Conservation (phyloP, 495 filamentous ascomycete genomes). For the Tetracladium marchalianum region DNA sequence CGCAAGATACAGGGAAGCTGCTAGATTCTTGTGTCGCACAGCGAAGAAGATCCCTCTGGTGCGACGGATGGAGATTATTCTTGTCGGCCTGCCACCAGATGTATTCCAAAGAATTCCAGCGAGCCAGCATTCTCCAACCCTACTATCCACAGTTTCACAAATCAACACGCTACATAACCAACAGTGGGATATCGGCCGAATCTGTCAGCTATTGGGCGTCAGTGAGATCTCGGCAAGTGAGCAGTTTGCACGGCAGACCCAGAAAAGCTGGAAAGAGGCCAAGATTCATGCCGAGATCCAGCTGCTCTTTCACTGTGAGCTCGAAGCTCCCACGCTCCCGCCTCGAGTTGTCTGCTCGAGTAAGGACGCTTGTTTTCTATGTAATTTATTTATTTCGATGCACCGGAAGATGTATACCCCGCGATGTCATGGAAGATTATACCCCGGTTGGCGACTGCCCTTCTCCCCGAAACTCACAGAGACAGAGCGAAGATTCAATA, state of each 20-base stretch:
- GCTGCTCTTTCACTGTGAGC: constrained; percentile 32
- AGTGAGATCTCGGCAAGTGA: constrained; percentile 7
- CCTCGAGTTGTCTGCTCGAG: constrained; percentile 38
- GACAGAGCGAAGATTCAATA: constrained; percentile 11
- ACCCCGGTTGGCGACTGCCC: constrained; percentile 16
- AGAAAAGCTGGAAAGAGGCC: constrained; percentile 17
- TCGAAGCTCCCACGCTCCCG: constrained; percentile 6
- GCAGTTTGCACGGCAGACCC: constrained; percentile 12
- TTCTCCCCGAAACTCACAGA: neutral
- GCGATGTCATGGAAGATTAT: constrained; percentile 31
- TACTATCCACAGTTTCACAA: constrained; percentile 12
- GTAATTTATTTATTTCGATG: constrained; percentile 31
- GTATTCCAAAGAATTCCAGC: constrained; percentile 13
- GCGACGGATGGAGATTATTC: constrained; percentile 16
- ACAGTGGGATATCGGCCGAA: constrained; percentile 3
- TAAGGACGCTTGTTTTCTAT: constrained; percentile 42
- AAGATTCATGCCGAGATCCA: constrained; percentile 43
- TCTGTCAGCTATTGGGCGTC: constrained; percentile 8
- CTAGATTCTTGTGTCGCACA: constrained; percentile 20
- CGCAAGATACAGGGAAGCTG: constrained; percentile 25
- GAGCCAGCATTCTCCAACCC: constrained; percentile 3
- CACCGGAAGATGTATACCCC: constrained; percentile 31
- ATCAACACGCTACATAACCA: constrained; percentile 6
- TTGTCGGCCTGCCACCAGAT: constrained; percentile 17
- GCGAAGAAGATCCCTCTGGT: constrained; percentile 21